Base-by-base conservation (phyloP, 306 rosid species). In the Cicer cuneatum region DNA sequence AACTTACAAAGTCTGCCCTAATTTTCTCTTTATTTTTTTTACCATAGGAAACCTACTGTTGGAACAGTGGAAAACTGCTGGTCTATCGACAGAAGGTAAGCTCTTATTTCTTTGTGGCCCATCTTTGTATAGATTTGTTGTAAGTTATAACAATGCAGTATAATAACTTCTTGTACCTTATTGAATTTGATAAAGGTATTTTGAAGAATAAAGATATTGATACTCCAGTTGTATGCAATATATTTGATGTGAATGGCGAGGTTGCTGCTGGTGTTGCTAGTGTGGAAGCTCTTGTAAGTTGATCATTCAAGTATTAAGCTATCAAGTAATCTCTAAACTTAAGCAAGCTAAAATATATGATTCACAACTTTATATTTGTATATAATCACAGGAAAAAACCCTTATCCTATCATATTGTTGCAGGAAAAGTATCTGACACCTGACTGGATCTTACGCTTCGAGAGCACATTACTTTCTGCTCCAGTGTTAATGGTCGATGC, bases 401-500 rank as follows among this genome's bases (percentile, higher is more conserved):
- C 52, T 35, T 59, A 43, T 78, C 49, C 33, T 10, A 39, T 69
- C 62, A 49, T 69, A 11, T 73, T 48, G 74, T 67, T 76, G 47
- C 89, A 90, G 98, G 98, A 93, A 81, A 86, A 85, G 29, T 84
- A 77, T 91, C 76, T 90, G 72, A 89, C 89, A 38, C 89, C 97
- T 45, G 89, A 91, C 71, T 91, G 96, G 97, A 93, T 93, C 60
- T 66, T 81, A 59, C 81, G 52, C 71, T 89, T 88, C 85, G 76
- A 83, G 82, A 62, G 63, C 80, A 76, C 74, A 43, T 81, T 91
- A 79, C 41, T 9, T 72, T 75, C 85, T 66, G 87, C 98, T 75
- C 88, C 97, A 35, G 72, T 93, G 72, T 72, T 93, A 69, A 86
- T 91, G 90, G 85, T 93, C 61, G 98, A 93, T 79, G 96, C 96